Evolutionary conservation across 352 stramenopile species (phyloP).

Genomic region (Globisporangium apiculatum): DNA sequence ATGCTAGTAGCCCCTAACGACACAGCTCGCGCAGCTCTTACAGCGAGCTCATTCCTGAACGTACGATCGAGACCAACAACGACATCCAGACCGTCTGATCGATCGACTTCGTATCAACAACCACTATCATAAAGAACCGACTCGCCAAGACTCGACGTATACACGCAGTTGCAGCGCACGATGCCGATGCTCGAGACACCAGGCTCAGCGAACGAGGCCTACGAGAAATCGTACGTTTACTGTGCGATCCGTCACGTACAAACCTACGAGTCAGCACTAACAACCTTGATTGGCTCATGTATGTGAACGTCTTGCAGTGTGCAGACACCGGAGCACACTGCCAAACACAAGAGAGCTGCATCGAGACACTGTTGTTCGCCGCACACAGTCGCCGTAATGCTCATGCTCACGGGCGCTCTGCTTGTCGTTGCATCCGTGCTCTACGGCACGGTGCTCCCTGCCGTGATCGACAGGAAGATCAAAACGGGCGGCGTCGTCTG

Average conservation of each 20-base stretch:
- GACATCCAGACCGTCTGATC: too few species aligned
- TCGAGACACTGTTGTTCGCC: conserved; percentile 25
- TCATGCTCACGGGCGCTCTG: conserved; percentile 23
- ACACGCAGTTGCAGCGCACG: too few species aligned
- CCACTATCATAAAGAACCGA: too few species aligned
- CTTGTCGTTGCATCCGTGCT: conserved; percentile 35
- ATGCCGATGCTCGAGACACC: background rate
- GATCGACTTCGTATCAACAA: too few species aligned
- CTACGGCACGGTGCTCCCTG: conserved; percentile 44
- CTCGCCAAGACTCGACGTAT: too few species aligned
- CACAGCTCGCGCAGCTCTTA: too few species aligned
- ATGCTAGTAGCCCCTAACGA: too few species aligned
- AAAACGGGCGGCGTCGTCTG: conserved; percentile 31
- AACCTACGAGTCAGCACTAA: background rate
- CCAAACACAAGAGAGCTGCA: background rate
- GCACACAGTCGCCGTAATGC: conserved; percentile 24
- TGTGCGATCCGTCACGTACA: background rate
- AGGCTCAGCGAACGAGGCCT: background rate
- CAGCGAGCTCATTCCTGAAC: too few species aligned
- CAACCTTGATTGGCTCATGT: background rate
- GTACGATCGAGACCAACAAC: too few species aligned
- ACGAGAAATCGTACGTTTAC: conserved; percentile 12
- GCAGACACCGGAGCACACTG: background rate
- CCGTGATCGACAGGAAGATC: conserved; percentile 44
- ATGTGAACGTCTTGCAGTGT: background rate